Conservation (phyloP, 2,329 filamentous ascomycete genomes). For the Tolypocladium pustulatum region DNA sequence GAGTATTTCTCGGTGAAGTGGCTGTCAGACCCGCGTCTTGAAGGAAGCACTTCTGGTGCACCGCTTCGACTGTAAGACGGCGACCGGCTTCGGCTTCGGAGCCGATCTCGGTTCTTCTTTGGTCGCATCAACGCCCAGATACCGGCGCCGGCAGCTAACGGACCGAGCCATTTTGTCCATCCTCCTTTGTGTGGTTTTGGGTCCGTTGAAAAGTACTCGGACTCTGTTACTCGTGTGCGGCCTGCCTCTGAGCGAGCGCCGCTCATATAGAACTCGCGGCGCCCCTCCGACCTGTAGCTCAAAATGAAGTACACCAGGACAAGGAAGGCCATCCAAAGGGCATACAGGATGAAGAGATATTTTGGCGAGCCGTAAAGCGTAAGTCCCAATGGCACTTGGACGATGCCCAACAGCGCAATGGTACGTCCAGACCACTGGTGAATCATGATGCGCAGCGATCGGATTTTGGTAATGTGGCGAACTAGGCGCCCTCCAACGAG, state of each 20-base stretch:
- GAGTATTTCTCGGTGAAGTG: conserved; percentile 58
- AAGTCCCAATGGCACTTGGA: conserved; percentile 79
- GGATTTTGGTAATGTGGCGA: conserved; percentile 35
- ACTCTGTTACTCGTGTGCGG: conserved; percentile 27
- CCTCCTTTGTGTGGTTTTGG: conserved; percentile 19
- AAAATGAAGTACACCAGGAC: conserved; percentile 70
- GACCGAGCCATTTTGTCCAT: conserved; percentile 36
- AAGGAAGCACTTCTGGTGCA: conserved; percentile 40
- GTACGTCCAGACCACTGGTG: conserved; percentile 82
- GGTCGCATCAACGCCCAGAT: conserved; percentile 34
- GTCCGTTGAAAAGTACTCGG: conserved; percentile 27
- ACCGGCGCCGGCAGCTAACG: conserved; percentile 42
- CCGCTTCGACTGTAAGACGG: conserved; percentile 24
- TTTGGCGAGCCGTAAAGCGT: conserved; percentile 87
- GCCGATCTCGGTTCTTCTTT: conserved; percentile 28
- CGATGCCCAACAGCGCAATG: conserved; percentile 70
- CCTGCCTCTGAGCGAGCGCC: conserved; percentile 43
- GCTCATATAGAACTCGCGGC: conserved; percentile 43
- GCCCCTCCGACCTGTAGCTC: conserved; percentile 54
- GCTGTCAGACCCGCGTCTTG: conserved; percentile 43
- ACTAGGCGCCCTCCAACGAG: conserved; percentile 59
- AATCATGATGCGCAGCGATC: conserved; percentile 48
- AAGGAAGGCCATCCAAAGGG: conserved; percentile 65
- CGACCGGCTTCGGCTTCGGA: conserved; percentile 29
- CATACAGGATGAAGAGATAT: conserved; percentile 74